phyloP scores from a whole-genome alignment of 2,329 filamentous ascomycete genomes.

The Cryoendolithus antarcticus region DNA sequence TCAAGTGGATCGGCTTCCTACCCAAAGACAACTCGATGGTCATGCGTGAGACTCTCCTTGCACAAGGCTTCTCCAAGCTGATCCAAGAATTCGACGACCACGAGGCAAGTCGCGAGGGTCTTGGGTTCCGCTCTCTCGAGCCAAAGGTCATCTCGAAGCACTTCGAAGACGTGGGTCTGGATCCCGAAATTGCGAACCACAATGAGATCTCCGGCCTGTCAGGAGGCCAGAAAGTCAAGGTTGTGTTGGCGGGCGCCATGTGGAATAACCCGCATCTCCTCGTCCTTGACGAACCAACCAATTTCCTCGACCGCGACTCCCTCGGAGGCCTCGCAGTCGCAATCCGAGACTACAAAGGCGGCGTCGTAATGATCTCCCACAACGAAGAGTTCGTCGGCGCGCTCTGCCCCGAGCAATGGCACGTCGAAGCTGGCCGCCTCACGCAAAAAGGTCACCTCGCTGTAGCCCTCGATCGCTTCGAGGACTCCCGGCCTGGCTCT shows the following conservation, averaged over 20 bases:
- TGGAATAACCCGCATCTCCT: conserved; percentile 89
- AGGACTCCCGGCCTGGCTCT: conserved; percentile 59
- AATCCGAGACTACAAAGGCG: conserved; percentile 95
- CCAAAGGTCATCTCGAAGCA: conserved; percentile 93
- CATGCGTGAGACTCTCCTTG: conserved; percentile 77
- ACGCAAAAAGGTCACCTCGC: conserved; percentile 69
- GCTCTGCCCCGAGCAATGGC: conserved; percentile 91
- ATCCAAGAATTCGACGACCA: conserved; percentile 98
- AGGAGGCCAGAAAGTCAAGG: conserved; percentile 97
- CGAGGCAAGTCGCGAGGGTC: conserved; percentile 94
- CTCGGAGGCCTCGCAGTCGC: conserved; percentile 90
- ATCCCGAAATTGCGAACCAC: conserved; percentile 97
- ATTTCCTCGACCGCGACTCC: conserved; percentile 97
- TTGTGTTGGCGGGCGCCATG: conserved; percentile 70
- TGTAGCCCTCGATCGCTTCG: conserved; percentile 69
- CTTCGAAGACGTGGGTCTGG: conserved; percentile 91
- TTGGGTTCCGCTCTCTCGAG: conserved; percentile 87
- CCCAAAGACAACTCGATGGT: conserved; percentile 91
- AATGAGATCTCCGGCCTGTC: conserved; percentile 94
- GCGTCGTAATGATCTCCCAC: conserved; percentile 98
- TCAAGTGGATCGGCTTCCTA: conserved; percentile 82
- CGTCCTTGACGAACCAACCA: conserved; percentile 95
- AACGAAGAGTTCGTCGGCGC: conserved; percentile 98
- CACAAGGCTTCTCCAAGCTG: conserved; percentile 81
- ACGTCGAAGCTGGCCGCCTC: conserved; percentile 77